Conservation (phyloP, 441 rosid species). For the California macrophylla region DNA sequence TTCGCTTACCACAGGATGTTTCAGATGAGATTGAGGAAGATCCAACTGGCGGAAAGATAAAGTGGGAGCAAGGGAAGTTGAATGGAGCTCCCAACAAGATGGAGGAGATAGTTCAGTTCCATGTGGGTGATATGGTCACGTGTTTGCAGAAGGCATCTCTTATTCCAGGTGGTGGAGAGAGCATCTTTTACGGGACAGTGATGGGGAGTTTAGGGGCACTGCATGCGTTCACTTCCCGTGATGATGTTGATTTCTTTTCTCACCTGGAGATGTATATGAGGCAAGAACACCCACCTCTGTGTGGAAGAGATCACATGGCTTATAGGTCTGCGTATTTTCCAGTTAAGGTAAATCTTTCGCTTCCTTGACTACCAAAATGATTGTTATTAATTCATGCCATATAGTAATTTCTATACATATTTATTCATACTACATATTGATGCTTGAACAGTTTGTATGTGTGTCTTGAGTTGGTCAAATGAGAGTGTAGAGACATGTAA, state of each 20-base stretch:
- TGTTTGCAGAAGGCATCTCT: constrained; percentile 82
- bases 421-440: not conserved
- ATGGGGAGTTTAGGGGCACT: constrained; percentile 88
- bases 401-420: not conserved
- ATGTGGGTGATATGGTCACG: constrained; percentile 73
- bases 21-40: constrained; percentile 95
- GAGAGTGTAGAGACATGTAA: not conserved
- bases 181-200: constrained; percentile 77
- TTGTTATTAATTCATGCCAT: not conserved
- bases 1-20: constrained; percentile 75
- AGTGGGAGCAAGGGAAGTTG: constrained; percentile 96
- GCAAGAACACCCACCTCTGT: constrained; percentile 85
- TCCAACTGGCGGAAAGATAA: constrained; percentile 90
- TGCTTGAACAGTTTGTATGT: not conserved
- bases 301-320: constrained; percentile 95
- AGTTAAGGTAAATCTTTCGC: constrained; percentile 50
- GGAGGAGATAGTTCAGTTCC: constrained; percentile 92
- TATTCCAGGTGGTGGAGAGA: constrained; percentile 88
- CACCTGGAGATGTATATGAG: constrained; percentile 96
- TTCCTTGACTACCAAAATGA: not conserved
- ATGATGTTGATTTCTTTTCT: constrained; percentile 91
- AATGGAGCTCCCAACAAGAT: constrained; percentile 94
- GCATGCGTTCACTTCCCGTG: constrained; percentile 82
- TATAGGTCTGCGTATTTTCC: constrained; percentile 91
- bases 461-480: not conserved